phyloP scores from a whole-genome alignment of 257 asterid species.

The Voacanga thouarsii region DNA sequence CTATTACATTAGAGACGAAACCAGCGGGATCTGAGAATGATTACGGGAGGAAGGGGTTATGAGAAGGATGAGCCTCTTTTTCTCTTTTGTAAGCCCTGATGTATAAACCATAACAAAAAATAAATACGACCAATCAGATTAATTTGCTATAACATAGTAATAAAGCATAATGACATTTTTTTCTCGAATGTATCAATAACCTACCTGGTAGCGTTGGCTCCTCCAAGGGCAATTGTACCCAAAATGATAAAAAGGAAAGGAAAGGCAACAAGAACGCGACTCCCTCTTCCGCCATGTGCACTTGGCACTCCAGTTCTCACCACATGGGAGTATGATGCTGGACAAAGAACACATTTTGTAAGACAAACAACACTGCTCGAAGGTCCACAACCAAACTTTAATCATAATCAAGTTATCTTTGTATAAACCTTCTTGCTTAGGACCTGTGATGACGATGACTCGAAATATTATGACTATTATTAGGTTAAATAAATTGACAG shows the following conservation, averaged over 20 bases:
- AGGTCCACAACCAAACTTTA: not conserved
- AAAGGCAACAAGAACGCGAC: slow-evolving; percentile 33
- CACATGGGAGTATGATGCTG: slow-evolving; percentile 40
- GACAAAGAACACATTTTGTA: not conserved
- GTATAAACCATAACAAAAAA: not conserved
- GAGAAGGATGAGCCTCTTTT: slow-evolving; percentile 52
- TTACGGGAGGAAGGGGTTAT: slow-evolving; percentile 78
- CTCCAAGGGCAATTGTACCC: slow-evolving; percentile 58
- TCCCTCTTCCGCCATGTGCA: slow-evolving; percentile 35
- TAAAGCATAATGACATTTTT: not conserved
- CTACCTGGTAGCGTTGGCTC: slow-evolving; percentile 69
- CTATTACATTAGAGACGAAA: too few species aligned
- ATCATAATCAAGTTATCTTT: slow-evolving; percentile 20
- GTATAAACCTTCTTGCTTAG: slow-evolving; percentile 18
- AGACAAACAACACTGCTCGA: slow-evolving; percentile 4
- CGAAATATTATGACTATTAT: not conserved
- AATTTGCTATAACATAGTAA: not conserved
- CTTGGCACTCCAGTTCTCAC: slow-evolving; percentile 52
- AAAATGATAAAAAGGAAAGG: slow-evolving; percentile 52
- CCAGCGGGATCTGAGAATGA: not conserved
- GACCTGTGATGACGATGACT: slow-evolving; percentile 28
- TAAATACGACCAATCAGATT: not conserved
- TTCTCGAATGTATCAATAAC: slow-evolving; percentile 18
- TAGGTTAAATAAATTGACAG: not conserved
- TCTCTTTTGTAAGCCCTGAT: slow-evolving; percentile 59